Percentiles rank a stretch among this genome's conserved stretches.
Conservation (phyloP, 1,284 basidiomycete genomes). For the Trichosporon coremiiforme region DNA sequence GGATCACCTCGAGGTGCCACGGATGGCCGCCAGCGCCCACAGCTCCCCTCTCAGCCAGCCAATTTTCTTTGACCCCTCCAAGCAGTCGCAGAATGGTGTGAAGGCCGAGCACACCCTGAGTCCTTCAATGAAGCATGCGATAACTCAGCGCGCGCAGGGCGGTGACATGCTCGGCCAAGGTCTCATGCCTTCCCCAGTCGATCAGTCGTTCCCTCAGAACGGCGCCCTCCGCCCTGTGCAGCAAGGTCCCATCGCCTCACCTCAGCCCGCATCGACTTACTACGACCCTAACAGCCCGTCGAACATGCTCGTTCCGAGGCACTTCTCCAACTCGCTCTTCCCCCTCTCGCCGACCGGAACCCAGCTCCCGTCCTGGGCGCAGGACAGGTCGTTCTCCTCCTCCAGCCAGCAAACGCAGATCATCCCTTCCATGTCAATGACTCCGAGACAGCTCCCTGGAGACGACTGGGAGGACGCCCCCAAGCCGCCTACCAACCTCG, state of each 20-base stretch:
- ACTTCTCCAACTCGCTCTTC: slow-evolving; percentile 14
- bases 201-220: background rate
- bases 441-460: background rate
- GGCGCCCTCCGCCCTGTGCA: background rate
- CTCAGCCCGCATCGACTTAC: background rate
- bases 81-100: background rate
- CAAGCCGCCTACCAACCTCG: background rate
- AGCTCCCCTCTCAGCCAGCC: background rate
- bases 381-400: slow-evolving; percentile 3
- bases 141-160: background rate
- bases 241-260: background rate
- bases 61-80: background rate
- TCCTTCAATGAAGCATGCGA: background rate
- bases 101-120: slow-evolving; percentile 5
- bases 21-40: background rate
- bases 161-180: background rate
- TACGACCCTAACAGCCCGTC: background rate
- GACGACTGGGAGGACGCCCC: slow-evolving; percentile 3
- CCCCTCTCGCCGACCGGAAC: slow-evolving; percentile 13
- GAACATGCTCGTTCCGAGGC: slow-evolving; percentile 8
- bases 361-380: background rate
- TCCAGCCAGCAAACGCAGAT: slow-evolving; percentile 5
- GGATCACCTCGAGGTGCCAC: slow-evolving; percentile 4
- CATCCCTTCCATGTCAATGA: slow-evolving; percentile 12
- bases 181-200: slow-evolving; percentile 7